Evolutionary conservation across 225 moss, liverwort and hornwort genomes (phyloP).

Genomic region (Marchantia paleacea): DNA sequence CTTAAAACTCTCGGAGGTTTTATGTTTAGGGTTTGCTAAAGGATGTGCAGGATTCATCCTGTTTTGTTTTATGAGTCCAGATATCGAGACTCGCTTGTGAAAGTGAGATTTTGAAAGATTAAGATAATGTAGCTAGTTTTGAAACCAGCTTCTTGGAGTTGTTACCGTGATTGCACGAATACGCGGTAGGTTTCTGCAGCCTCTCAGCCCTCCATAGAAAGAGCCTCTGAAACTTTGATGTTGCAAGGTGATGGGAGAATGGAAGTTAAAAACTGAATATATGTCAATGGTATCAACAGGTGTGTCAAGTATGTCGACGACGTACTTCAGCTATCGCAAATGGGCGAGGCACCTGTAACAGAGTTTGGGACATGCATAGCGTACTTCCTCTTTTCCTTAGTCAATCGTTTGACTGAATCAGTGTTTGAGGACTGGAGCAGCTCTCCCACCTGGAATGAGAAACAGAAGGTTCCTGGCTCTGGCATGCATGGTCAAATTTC

Average conservation of each 20-base stretch:
- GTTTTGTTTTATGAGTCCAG: not conserved
- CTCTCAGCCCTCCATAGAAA: not conserved
- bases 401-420: slow-evolving; percentile 74
- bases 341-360: slow-evolving; percentile 55
- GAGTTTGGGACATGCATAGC: slow-evolving; percentile 81
- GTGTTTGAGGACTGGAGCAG: slow-evolving; percentile 80
- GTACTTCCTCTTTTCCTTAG: slow-evolving; percentile 69
- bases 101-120: not conserved
- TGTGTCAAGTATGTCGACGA: slow-evolving; percentile 79
- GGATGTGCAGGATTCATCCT: not conserved
- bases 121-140: not conserved
- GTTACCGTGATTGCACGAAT: not conserved
- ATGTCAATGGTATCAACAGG: slow-evolving; percentile 40
- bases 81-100: not conserved
- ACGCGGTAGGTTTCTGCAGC: not conserved
- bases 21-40: not conserved
- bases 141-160: not conserved
- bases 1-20: not conserved
- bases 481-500: slow-evolving; percentile 58
- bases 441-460: slow-evolving; percentile 42
- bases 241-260: not conserved
- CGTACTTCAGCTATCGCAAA: slow-evolving; percentile 73
- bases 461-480: slow-evolving; percentile 46
- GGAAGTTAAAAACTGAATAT: not conserved
- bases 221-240: not conserved